A percentile compares a stretch with the other conserved stretches of the same genome.
These are phyloP conservation scores for Ensete glaucum DNA, from an alignment of 176 grass and related monocot genomes.

Conservation along the genomic window DNA sequence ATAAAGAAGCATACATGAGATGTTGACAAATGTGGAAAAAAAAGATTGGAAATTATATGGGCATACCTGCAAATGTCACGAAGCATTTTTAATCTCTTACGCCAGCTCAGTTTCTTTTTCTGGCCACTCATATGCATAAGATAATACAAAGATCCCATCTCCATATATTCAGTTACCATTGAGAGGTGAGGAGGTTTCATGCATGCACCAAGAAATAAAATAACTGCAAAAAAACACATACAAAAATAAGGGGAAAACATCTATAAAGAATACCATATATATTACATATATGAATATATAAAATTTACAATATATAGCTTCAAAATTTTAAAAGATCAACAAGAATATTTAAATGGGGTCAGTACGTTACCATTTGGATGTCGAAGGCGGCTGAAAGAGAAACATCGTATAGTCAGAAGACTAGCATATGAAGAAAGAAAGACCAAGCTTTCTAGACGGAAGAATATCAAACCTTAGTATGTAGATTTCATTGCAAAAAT, in stretches of 20 bases:
- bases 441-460: neutral
- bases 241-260: neutral
- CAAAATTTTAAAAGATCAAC: slow-evolving; percentile 11
- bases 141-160: slow-evolving; percentile 99
- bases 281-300: slow-evolving; percentile 5
- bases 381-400: slow-evolving; percentile 73
- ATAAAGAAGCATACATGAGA: too few species aligned
- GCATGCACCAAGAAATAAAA: slow-evolving; percentile 99
- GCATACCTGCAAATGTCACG: slow-evolving; percentile 96
- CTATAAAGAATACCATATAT: neutral
- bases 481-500: slow-evolving; percentile 99
- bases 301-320: neutral
- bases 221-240: slow-evolving; percentile 53
- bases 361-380: slow-evolving; percentile 92
- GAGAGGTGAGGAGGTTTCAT: slow-evolving; percentile 95
- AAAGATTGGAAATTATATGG: neutral
- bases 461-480: slow-evolving; percentile 61
- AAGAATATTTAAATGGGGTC: slow-evolving; percentile 21
- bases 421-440: slow-evolving; percentile 8
- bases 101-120: slow-evolving; percentile 98
- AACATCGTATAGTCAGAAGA: slow-evolving; percentile 33
- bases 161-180: slow-evolving; percentile 99
- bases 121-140: slow-evolving; percentile 98
- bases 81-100: slow-evolving; percentile 95
- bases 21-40: neutral